Conservation (phyloP, 768 basidiomycete species). For the Boletus rubropictus region DNA sequence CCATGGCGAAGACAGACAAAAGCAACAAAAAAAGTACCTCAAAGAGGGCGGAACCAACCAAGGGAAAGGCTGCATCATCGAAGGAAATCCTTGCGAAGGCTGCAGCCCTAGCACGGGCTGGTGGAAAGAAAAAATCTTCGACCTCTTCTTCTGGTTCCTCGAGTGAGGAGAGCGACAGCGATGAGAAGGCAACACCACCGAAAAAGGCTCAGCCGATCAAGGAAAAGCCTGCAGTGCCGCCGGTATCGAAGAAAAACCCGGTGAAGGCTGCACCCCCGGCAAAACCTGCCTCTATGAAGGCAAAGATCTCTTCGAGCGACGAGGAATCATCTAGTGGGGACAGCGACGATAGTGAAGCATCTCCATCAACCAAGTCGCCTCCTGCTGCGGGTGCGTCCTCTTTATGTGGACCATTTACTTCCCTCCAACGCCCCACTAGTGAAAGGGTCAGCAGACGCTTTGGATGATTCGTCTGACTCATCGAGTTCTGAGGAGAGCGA, state of each 20-base stretch:
- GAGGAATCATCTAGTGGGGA: no score
- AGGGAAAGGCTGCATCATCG: conserved; percentile 31
- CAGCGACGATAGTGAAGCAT: neutral
- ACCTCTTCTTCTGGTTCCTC: conserved; percentile 12
- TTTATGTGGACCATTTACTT: neutral
- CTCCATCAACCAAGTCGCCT: neutral
- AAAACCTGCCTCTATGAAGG: no score
- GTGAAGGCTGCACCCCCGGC: no score
- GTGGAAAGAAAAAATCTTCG: neutral
- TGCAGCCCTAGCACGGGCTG: conserved; percentile 22
- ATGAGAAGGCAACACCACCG: neutral
- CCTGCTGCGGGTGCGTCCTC: neutral
- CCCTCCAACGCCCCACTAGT: neutral
- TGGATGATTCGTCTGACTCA: conserved; percentile 1
- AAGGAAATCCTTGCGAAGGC: conserved; percentile 43
- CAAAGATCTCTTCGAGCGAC: no score
- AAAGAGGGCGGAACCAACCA: conserved; percentile 29
- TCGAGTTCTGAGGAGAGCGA: conserved; percentile 9
- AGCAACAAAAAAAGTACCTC: conserved; percentile 31
- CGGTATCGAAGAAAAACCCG: no score
- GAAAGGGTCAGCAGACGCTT: conserved; percentile 1
- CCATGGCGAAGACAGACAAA: conserved; percentile 39
- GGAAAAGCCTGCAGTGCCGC: no score
- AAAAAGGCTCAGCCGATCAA: no score
- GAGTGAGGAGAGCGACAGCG: conserved; percentile 7